phyloP scores from a whole-genome alignment of 345 rosid species.

The Raphanus sativus region DNA sequence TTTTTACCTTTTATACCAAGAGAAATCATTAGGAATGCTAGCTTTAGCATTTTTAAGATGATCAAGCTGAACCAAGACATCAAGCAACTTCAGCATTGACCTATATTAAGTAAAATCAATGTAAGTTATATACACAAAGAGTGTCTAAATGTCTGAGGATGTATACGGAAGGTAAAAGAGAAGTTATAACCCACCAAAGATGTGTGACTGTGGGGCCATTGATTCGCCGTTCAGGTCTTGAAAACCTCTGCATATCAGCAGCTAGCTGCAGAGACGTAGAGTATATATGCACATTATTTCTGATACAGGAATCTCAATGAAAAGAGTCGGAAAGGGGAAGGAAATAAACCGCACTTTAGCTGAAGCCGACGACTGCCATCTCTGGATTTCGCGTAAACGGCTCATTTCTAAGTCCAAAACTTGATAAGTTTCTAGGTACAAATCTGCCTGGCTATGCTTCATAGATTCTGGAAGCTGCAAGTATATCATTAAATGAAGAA shows the following conservation, averaged over 20 bases:
- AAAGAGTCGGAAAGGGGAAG: not conserved
- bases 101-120: conserved; percentile 42
- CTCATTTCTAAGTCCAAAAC: conserved; percentile 99
- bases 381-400: conserved; percentile 91
- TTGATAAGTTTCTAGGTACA: conserved; percentile 96
- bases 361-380: conserved; percentile 94
- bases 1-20: conserved; percentile 95
- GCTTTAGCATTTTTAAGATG: conserved; percentile 99
- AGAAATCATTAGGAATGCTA: conserved; percentile 98
- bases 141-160: not conserved
- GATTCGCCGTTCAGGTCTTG: conserved; percentile 93
- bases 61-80: conserved; percentile 96
- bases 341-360: conserved; percentile 59
- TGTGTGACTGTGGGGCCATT: conserved; percentile 97
- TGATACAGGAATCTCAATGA: conserved; percentile 17
- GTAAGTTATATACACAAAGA: conserved; percentile 12
- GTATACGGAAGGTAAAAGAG: not conserved
- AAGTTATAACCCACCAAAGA: conserved; percentile 58
- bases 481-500: not conserved
- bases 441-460: conserved; percentile 98
- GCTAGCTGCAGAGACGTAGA: conserved; percentile 70
- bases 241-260: conserved; percentile 99
- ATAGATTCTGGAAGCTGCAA: conserved; percentile 95
- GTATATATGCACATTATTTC: conserved; percentile 5
- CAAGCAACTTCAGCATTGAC: conserved; percentile 96